These are phyloP conservation scores for Ustilago tritici DNA, from an alignment of 1,284 basidiomycete species.

Conservation along the genomic window DNA sequence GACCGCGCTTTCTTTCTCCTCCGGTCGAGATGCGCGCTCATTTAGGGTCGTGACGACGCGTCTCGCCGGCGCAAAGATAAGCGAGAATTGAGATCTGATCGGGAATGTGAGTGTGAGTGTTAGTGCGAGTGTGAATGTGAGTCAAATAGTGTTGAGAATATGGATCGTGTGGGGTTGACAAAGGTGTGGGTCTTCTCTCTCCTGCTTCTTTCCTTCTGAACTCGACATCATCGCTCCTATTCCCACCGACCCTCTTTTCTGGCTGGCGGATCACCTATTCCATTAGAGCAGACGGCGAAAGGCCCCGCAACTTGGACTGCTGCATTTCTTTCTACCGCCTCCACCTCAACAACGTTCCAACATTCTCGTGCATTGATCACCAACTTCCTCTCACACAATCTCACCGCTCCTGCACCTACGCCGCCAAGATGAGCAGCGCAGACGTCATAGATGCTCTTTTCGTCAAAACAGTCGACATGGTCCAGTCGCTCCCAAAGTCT, in stretches of 20 bases:
- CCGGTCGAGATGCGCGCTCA: background rate
- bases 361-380: background rate
- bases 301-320: background rate
- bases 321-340: background rate
- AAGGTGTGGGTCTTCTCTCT: background rate
- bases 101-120: slow-evolving; percentile 1
- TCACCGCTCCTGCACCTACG: background rate
- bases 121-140: background rate
- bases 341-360: background rate
- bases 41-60: slow-evolving; percentile 11
- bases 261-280: background rate
- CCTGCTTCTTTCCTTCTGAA: background rate
- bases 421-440: slow-evolving; percentile 63
- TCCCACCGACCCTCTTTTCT: background rate
- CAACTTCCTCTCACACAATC: background rate
- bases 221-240: background rate
- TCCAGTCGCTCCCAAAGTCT: slow-evolving; percentile 87
- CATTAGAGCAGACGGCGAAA: background rate
- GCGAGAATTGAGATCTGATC: background rate
- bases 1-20: slow-evolving; percentile 12
- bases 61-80: slow-evolving; percentile 5
- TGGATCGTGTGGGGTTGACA: slow-evolving; percentile 33
- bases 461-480: slow-evolving; percentile 91
- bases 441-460: slow-evolving; percentile 76
- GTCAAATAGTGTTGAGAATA: background rate